Percentiles rank a stretch among this genome's conserved stretches.
phyloP scores from a whole-genome alignment of 768 basidiomycete genomes.

The Erythrobasidium yunnanense region DNA sequence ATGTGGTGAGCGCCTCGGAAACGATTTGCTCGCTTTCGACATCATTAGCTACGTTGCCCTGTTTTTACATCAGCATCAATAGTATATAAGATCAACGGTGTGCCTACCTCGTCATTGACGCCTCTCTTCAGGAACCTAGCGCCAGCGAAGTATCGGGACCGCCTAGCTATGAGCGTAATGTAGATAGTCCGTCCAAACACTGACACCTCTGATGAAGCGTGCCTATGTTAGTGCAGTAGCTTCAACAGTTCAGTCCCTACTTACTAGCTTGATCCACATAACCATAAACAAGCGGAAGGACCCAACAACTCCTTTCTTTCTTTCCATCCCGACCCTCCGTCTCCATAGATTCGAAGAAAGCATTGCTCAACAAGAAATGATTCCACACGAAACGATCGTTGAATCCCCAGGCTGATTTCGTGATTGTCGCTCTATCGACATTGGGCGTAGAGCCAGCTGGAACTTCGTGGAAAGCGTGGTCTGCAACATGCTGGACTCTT shows the following conservation, averaged over 20 bases:
- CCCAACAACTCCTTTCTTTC: conserved; percentile 58
- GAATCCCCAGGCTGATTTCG: conserved; percentile 50
- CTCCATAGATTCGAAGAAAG: conserved; percentile 48
- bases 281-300: conserved; percentile 82
- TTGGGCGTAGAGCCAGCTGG: neutral
- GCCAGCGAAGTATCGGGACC: conserved; percentile 90
- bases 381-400: conserved; percentile 94
- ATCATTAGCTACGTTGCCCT: conserved; percentile 98
- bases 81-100: neutral
- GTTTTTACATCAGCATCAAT: neutral
- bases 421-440: neutral
- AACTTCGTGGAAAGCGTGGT: neutral
- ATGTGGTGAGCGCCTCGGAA: conserved; percentile 73
- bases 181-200: conserved; percentile 82
- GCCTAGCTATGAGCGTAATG: conserved; percentile 83
- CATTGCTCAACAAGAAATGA: conserved; percentile 64
- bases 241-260: conserved; percentile 39
- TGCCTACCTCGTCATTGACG: conserved; percentile 72
- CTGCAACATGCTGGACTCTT: neutral
- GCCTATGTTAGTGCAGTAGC: neutral
- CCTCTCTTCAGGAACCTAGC: conserved; percentile 89
- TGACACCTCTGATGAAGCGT: conserved; percentile 57
- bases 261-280: conserved; percentile 96
- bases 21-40: conserved; percentile 98
- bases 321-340: neutral